Evolutionary conservation across 108 stramenopile genomes (phyloP).

Genomic region (Stephanodiscus triporus): DNA sequence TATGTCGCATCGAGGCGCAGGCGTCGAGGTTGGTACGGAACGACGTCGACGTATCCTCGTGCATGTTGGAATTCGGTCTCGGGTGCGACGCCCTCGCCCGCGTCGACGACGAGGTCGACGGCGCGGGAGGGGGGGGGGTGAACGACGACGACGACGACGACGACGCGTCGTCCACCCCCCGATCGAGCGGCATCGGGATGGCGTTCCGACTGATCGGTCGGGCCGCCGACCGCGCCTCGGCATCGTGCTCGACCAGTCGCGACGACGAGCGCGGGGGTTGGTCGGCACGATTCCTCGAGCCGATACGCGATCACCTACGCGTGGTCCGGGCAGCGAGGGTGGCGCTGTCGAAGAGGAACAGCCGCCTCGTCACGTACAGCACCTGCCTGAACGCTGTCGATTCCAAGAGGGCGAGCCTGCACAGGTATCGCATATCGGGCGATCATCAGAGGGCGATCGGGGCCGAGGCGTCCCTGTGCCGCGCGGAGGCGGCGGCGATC

Average conservation of each 20-base stretch:
- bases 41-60: constrained; percentile 12
- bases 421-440: constrained; percentile 34
- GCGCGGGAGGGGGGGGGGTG: constrained; percentile 4
- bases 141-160: too few relatives aligned
- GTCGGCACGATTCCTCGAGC: constrained; percentile 62
- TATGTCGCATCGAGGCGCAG: constrained; percentile 38
- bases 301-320: constrained; percentile 74
- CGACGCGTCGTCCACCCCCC: constrained; percentile 10
- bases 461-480: constrained; percentile 44
- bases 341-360: constrained; percentile 76
- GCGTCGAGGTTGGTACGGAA: constrained; percentile 34
- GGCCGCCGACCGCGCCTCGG: constrained; percentile 58
- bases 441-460: constrained; percentile 47
- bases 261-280: constrained; percentile 79
- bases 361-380: constrained; percentile 65
- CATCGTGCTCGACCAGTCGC: constrained; percentile 25
- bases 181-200: constrained; percentile 32
- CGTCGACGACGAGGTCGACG: constrained; percentile 55
- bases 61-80: constrained; percentile 52
- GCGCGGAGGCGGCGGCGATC: constrained; percentile 43
- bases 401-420: constrained; percentile 32
- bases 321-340: constrained; percentile 73
- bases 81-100: constrained; percentile 52
- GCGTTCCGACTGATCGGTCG: constrained; percentile 45
- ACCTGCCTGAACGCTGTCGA: constrained; percentile 50